Percentiles rank a stretch among this genome's conserved stretches.
These are phyloP conservation scores for Fusarium napiforme DNA, from an alignment of 2,329 filamentous ascomycete genomes.

Conservation along the genomic window DNA sequence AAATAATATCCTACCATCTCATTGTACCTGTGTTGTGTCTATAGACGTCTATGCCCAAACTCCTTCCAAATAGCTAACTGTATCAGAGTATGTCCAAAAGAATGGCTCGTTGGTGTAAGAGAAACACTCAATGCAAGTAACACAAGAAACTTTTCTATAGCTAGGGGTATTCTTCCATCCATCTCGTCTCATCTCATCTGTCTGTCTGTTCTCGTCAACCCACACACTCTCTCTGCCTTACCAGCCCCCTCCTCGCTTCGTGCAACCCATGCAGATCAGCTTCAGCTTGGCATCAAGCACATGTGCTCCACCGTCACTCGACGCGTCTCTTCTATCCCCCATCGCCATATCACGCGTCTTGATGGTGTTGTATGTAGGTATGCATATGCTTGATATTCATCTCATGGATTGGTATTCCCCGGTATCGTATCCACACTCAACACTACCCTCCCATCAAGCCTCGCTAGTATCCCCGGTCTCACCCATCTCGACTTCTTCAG, in stretches of 20 bases:
- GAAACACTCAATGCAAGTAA: background rate
- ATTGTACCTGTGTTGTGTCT: background rate
- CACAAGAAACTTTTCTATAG: background rate
- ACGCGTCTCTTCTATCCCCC: conserved; percentile 33
- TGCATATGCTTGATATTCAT: conserved; percentile 11
- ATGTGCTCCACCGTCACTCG: conserved; percentile 22
- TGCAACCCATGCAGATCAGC: conserved; percentile 28
- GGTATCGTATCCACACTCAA: conserved; percentile 33
- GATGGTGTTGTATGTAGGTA: conserved; percentile 33
- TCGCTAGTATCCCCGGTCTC: conserved; percentile 32
- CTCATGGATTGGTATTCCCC: conserved; percentile 4
- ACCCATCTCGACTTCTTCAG: conserved; percentile 26
- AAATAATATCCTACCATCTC: background rate
- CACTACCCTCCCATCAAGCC: conserved; percentile 24
- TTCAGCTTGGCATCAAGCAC: background rate
- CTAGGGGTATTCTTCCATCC: conserved; percentile 38
- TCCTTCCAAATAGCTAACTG: background rate
- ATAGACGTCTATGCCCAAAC: background rate
- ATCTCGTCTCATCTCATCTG: conserved; percentile 24
- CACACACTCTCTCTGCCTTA: background rate
- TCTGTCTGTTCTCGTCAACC: conserved; percentile 2
- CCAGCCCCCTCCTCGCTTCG: conserved; percentile 9
- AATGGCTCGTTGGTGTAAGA: background rate
- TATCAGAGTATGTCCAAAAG: background rate
- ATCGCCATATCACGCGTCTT: conserved; percentile 40